phyloP scores from a whole-genome alignment of 768 basidiomycete genomes.

The Lentinula sp. region DNA sequence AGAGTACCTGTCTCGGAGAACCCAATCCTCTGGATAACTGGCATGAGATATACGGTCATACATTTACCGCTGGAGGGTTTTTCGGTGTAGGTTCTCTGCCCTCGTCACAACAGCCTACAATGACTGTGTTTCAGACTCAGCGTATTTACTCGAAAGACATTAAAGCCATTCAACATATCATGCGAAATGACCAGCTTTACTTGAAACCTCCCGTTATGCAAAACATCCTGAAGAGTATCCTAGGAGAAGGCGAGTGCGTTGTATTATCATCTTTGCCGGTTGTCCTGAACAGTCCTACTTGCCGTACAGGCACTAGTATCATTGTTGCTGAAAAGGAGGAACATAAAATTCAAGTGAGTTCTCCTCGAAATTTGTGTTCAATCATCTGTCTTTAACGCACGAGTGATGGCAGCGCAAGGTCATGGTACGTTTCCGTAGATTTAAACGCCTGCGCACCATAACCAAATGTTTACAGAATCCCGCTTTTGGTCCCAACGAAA shows the following conservation, averaged over 20 bases:
- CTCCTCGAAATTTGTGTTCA: neutral
- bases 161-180: neutral
- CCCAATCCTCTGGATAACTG: neutral
- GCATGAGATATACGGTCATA: neutral
- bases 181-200: neutral
- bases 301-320: neutral
- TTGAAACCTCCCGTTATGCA: neutral
- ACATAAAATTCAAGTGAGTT: slow-evolving; percentile 13
- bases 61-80: neutral
- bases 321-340: neutral
- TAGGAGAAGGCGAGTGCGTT: neutral
- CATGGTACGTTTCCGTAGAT: neutral
- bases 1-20: neutral
- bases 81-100: neutral
- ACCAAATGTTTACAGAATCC: slow-evolving; percentile 27
- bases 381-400: neutral
- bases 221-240: neutral
- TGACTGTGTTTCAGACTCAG: neutral
- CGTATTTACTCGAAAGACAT: neutral
- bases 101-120: no score
- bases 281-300: neutral
- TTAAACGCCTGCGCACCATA: neutral
- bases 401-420: neutral
- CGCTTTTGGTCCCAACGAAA: slow-evolving; percentile 35
- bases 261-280: neutral